These are phyloP conservation scores for Garcia nutans DNA, from an alignment of 345 rosid genomes.

Conservation along the genomic window DNA sequence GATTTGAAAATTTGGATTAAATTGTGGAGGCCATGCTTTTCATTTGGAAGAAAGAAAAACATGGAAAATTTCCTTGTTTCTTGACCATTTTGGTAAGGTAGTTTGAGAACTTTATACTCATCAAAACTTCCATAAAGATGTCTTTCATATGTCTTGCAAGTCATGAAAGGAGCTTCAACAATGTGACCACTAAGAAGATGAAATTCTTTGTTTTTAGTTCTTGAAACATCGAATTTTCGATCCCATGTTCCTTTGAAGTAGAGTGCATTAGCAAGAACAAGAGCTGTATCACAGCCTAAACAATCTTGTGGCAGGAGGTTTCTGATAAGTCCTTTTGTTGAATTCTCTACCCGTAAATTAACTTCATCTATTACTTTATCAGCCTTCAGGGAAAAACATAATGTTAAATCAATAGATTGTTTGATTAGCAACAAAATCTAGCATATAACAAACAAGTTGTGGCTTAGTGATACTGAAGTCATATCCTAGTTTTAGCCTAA, in stretches of 20 bases:
- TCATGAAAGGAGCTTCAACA: constrained; percentile 36
- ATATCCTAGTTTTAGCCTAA: no score
- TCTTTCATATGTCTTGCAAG: background rate
- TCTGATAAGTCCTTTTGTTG: constrained; percentile 33
- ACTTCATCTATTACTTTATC: constrained; percentile 24
- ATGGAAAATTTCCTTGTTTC: constrained; percentile 26
- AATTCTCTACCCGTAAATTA: constrained; percentile 28
- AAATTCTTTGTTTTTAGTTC: constrained; percentile 24
- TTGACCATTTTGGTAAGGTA: constrained; percentile 29
- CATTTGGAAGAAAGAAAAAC: constrained; percentile 33
- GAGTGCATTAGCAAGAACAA: constrained; percentile 39
- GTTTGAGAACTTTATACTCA: constrained; percentile 23
- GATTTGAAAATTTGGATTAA: constrained; percentile 18
- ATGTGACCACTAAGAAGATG: constrained; percentile 23
- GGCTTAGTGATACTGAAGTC: no score
- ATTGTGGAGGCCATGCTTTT: constrained; percentile 15
- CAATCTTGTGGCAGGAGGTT: constrained; percentile 24
- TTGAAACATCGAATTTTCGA: constrained; percentile 19
- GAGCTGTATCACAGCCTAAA: constrained; percentile 5
- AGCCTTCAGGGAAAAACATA: constrained; percentile 16
- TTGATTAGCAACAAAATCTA: background rate
- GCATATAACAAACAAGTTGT: background rate
- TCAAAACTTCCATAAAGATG: constrained; percentile 22
- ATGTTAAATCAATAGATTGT: no score
- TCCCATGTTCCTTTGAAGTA: constrained; percentile 43